Base-by-base conservation (phyloP, 352 stramenopile genomes). In the Phytophthora meadii region DNA sequence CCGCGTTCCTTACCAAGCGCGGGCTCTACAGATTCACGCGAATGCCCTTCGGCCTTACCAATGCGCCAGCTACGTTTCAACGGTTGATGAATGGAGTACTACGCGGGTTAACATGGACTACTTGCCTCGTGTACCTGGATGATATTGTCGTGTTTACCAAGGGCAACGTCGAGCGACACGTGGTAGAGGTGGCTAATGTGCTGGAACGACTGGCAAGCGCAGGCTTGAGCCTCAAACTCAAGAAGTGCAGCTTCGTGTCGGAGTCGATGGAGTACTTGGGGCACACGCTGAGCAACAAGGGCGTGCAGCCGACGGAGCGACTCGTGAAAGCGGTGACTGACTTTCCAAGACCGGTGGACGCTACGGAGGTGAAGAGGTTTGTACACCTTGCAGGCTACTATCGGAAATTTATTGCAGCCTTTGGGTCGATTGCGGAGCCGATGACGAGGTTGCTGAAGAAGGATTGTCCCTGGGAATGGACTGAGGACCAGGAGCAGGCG, bases 41-140 rank as follows among this genome's bases (percentile, higher is more conserved):
- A 30, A 55, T 55, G n/a, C 49, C 32, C 4, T 55, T 55, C n/a
- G 49, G 32, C 0, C 17, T 55, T 3, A 46, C 24, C 7, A 55
- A 55, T n/a, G 49, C 49, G 11, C 49, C 49, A 12, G 4, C 3
- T 2, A 45, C 30, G 10, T 46, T 55, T 14, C 49, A 34, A 12
- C 6, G 32, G 3, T 14, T 46, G 32, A 55, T 46, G 49, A 45
- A 55, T 19, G 17, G 17, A 2, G 49, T 46, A 11, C 32, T 55
- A 34, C 49, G 49, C 2, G 49, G 34, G 19, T 17, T 46, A 0
- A 55, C 32, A 2, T 55, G 49, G 49, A 32, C 19, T 0, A 45
- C 1, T 2, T 55, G 49, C 19, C 5, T 55, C 12, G 49, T 55
- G 1, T 37, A 55, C 15, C 6, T 55, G 7, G 49, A 46, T 19